These are phyloP conservation scores for Usnea hakonensis DNA, from an alignment of 495 filamentous ascomycete species.

Conservation along the genomic window DNA sequence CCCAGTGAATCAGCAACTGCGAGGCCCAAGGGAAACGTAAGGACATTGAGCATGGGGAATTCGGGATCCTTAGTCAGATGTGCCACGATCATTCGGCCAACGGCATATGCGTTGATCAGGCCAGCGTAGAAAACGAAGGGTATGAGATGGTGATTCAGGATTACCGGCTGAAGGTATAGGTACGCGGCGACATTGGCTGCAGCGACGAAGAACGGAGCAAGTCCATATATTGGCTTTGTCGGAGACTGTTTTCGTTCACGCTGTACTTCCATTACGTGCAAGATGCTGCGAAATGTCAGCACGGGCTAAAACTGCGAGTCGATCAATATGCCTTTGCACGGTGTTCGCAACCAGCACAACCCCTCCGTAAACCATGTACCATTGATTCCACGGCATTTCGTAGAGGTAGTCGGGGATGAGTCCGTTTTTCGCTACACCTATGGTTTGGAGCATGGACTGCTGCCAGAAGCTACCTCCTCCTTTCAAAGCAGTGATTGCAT, in stretches of 20 bases:
- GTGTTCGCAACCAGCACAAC: constrained; percentile 80
- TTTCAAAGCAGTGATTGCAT: constrained; percentile 72
- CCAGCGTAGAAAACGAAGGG: constrained; percentile 84
- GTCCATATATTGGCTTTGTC: constrained; percentile 65
- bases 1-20: constrained; percentile 74
- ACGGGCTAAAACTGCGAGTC: not conserved
- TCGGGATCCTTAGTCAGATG: constrained; percentile 68
- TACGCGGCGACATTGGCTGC: constrained; percentile 73
- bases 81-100: constrained; percentile 89
- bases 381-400: constrained; percentile 74
- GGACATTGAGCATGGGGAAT: constrained; percentile 84
- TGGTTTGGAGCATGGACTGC: constrained; percentile 60
- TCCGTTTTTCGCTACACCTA: constrained; percentile 58
- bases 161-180: constrained; percentile 72
- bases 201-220: constrained; percentile 65
- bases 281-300: constrained; percentile 43
- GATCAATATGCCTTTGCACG: constrained; percentile 41
- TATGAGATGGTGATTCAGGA: constrained; percentile 72
- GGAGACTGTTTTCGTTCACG: constrained; percentile 62
- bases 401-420: constrained; percentile 64
- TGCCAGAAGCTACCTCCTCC: constrained; percentile 93
- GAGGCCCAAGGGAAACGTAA: constrained; percentile 58
- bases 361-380: constrained; percentile 88
- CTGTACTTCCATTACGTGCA: constrained; percentile 76
- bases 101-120: constrained; percentile 83